Percentiles rank a stretch among this genome's conserved stretches.
Conservation (phyloP, 768 basidiomycete genomes). For the Dentipellis sp. region DNA sequence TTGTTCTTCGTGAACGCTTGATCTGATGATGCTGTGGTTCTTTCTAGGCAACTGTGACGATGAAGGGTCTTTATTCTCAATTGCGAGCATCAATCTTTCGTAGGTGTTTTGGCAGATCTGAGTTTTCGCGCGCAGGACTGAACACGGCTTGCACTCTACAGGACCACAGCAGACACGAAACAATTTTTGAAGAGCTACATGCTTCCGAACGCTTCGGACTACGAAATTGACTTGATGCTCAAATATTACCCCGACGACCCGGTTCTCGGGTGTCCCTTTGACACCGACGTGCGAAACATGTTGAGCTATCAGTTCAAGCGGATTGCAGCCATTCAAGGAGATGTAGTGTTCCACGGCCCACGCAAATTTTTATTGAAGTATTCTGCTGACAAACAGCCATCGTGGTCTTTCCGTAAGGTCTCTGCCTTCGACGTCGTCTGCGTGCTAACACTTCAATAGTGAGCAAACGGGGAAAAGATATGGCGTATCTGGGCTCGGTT, state of each 20-base stretch:
- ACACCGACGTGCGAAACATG: conserved; percentile 6
- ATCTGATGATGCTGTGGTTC: too few species aligned
- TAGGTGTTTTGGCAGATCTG: neutral
- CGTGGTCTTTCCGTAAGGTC: conserved; percentile 9
- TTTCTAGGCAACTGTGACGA: conserved; percentile 21
- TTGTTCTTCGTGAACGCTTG: conserved; percentile 4
- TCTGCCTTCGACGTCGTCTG: too few species aligned
- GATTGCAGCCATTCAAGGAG: conserved; percentile 7
- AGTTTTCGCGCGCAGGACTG: neutral
- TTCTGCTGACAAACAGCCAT: conserved; percentile 5
- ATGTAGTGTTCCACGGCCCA: conserved; percentile 13
- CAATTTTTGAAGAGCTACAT: conserved; percentile 11
- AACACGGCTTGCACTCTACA: neutral
- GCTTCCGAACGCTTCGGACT: conserved; percentile 14
- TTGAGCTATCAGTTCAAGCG: conserved; percentile 18
- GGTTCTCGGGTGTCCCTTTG: conserved; percentile 10
- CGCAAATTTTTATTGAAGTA: conserved; percentile 6
- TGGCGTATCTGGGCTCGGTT: conserved; percentile 8
- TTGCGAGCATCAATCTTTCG: conserved; percentile 18
- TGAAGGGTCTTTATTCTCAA: conserved; percentile 17
- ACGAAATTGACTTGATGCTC: conserved; percentile 14
- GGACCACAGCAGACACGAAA: conserved; percentile 1
- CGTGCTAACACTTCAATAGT: neutral
- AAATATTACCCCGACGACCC: conserved; percentile 14
- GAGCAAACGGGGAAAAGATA: conserved; percentile 7